These are phyloP conservation scores for Chaetothyriales sp. DNA, from an alignment of 2,329 filamentous ascomycete species.

Conservation along the genomic window DNA sequence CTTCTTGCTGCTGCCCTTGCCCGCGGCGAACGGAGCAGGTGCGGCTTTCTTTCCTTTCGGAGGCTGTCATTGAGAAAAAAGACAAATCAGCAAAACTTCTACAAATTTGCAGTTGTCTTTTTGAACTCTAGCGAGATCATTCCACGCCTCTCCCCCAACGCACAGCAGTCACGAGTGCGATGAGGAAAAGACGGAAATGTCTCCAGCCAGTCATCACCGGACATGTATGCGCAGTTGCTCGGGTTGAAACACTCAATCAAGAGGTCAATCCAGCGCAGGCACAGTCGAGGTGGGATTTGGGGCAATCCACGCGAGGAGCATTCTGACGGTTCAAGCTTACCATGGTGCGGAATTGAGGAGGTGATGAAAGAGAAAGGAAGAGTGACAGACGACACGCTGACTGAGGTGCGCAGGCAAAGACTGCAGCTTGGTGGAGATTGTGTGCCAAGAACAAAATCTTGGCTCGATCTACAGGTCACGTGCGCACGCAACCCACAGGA, in stretches of 20 bases:
- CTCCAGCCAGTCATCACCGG: constrained; percentile 6
- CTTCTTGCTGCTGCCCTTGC: constrained; percentile 84
- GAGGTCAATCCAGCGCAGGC: constrained; percentile 8
- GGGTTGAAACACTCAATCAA: constrained; percentile 9
- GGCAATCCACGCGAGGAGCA: constrained; percentile 2
- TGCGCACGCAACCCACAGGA: too few species aligned
- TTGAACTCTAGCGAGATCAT: not conserved
- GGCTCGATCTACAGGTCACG: too few species aligned
- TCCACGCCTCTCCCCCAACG: not conserved
- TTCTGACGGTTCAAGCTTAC: constrained; percentile 9
- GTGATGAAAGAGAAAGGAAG: not conserved
- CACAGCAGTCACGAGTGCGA: not conserved
- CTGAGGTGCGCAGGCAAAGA: too few species aligned
- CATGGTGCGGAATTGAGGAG: constrained; percentile 4
- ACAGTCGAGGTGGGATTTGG: constrained; percentile 4
- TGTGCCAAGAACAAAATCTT: not conserved
- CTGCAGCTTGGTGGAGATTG: not conserved
- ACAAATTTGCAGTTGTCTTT: constrained; percentile 57
- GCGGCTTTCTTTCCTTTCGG: constrained; percentile 99
- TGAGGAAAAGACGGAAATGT: constrained; percentile 1
- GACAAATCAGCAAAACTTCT: constrained; percentile 75
- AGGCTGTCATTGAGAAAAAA: constrained; percentile 99
- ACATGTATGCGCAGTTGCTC: constrained; percentile 6
- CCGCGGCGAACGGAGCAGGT: constrained; percentile 87
- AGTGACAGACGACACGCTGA: too few species aligned